These are phyloP conservation scores for Trebouxia sp. DNA, from an alignment of 139 green algal species.

Conservation along the genomic window DNA sequence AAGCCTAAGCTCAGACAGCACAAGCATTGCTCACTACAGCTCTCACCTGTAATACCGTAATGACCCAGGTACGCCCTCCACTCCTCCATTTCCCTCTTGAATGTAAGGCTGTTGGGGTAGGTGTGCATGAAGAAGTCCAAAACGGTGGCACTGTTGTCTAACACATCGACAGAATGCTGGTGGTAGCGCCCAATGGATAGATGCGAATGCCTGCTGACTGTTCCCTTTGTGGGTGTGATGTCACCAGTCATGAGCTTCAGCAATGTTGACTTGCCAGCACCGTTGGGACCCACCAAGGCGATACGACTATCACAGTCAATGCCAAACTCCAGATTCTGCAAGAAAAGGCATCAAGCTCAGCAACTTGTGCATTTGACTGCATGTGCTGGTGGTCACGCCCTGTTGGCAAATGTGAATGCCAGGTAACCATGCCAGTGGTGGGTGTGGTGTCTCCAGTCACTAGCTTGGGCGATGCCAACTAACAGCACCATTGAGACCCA, in stretches of 20 bases:
- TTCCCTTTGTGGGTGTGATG: conserved; percentile 14
- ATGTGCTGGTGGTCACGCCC: too few species aligned
- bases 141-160: conserved; percentile 69
- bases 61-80: conserved; percentile 72
- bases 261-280: conserved; percentile 97
- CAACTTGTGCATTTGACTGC: too few species aligned
- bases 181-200: conserved; percentile 88
- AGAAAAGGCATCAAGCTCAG: conserved; percentile 56
- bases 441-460: too few species aligned
- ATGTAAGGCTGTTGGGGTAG: conserved; percentile 50
- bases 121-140: conserved; percentile 70
- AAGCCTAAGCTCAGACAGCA: too few species aligned
- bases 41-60: conserved; percentile 68
- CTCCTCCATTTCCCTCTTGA: conserved; percentile 63
- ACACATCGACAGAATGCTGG: conserved; percentile 94
- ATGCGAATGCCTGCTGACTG: conserved; percentile 48
- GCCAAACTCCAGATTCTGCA: conserved; percentile 89
- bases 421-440: too few species aligned
- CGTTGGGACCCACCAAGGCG: conserved; percentile 86
- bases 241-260: conserved; percentile 88
- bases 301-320: conserved; percentile 85
- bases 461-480: too few species aligned
- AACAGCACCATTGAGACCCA: too few species aligned
- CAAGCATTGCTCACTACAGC: background rate
- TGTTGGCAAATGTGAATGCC: too few species aligned